phyloP scores from a whole-genome alignment of 148 eudicot genomes.

The Spergularia bocconei region DNA sequence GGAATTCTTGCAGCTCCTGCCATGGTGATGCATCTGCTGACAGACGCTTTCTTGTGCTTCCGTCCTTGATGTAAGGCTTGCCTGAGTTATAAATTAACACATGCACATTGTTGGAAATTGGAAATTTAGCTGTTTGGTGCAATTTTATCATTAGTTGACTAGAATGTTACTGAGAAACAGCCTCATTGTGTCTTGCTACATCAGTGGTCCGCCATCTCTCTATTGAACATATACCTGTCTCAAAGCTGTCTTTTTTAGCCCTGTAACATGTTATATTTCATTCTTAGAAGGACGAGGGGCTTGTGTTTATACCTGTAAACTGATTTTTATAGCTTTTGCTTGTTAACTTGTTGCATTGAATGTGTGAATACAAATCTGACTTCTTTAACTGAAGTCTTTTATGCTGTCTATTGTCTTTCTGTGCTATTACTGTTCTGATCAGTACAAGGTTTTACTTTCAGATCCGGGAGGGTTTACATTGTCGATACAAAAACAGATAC shows the following conservation, averaged over 20 bases:
- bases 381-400: no score
- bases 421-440: not conserved
- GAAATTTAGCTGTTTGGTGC: not conserved
- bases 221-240: no score
- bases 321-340: not conserved
- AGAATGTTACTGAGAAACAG: no score
- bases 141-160: not conserved
- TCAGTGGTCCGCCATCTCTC: not conserved
- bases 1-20: conserved; percentile 99
- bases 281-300: not conserved
- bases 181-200: no score
- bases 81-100: not conserved
- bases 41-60: conserved; percentile 82
- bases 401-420: no score
- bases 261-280: not conserved
- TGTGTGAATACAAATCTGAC: no score
- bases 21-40: conserved; percentile 75
- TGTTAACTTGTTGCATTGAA: no score
- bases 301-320: not conserved
- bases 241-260: not conserved
- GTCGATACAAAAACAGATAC: conserved; percentile 71
- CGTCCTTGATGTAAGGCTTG: conserved; percentile 64
- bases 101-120: not conserved
- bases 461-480: conserved; percentile 93
- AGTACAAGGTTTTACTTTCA: conserved; percentile 26